Evolutionary conservation across 129 eudicot genomes (phyloP), one percentile per base, ranked within the genome.

Genomic region (Tanacetum coccineum): DNA sequence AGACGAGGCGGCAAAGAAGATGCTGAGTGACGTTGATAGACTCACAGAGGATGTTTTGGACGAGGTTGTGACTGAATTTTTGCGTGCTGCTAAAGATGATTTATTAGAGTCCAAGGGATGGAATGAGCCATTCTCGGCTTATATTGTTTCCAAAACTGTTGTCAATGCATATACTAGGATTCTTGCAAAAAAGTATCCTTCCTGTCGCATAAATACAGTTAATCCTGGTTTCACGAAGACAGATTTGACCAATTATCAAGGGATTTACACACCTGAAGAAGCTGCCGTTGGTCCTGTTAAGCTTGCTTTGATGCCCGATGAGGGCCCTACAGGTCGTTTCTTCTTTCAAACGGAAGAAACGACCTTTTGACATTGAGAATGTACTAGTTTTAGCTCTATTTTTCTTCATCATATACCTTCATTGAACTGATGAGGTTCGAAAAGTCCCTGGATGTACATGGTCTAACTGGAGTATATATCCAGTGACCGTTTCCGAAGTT

Each of bases 141-240:
- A 70, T 28, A 70, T 70, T 7, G 48, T 70, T 59, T 70, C 74
- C 9, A 70, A 70, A 25, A 6, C 74, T 26, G 58, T 59, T 44
- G 12, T 70, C 10, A 45, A 57, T 57, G 74, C 74, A 25, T 70
- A 70, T 25, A 70, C 66, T 25, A 18, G 66, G 65, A 26, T 70
- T 70, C 64, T 57, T 58, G 57, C 74, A 57, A 14, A 14, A 21
- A 70, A 42, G 66, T 14, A 70, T 58, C 47, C 26, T 2, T 70
- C 52, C n/a, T 70, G 45, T 57, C 32, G 47, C 14, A 58, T 70
- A 58, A 45, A 70, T 45, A 56, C 56, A 15, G 45, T 25, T 6
- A 70, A 59, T 70, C 74, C 74, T 58, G 74, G 74, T 45, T 70
- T 70, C 44, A 47, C 65, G 0, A 70, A 57, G 47, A 70, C 66